A percentile compares a stretch with the other conserved stretches of the same genome.
These are phyloP conservation scores for Coniochaeta sp. DNA, from an alignment of 2,329 filamentous ascomycete species.

Conservation along the genomic window DNA sequence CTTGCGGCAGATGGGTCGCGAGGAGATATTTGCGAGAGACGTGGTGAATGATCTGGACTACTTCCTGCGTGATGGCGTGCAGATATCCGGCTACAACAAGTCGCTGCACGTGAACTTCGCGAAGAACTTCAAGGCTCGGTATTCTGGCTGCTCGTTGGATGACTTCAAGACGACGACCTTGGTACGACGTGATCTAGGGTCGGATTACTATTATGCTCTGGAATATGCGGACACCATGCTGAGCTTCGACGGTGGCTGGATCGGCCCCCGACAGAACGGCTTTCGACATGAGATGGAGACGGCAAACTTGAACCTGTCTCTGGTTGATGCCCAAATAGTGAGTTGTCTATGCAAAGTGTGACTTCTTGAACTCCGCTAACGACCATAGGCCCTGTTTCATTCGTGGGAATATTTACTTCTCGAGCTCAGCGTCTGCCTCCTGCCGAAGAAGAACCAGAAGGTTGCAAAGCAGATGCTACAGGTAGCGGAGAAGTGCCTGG, in stretches of 20 bases:
- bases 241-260: conserved; percentile 71
- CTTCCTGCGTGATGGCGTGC: conserved; percentile 69
- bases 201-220: conserved; percentile 78
- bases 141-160: conserved; percentile 62
- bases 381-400: conserved; percentile 62
- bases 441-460: conserved; percentile 35
- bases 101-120: conserved; percentile 82
- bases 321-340: conserved; percentile 87
- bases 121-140: conserved; percentile 75
- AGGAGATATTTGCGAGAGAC: conserved; percentile 56
- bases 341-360: conserved; percentile 22
- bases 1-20: conserved; percentile 67
- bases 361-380: not conserved
- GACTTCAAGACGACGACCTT: conserved; percentile 74
- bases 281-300: conserved; percentile 76
- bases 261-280: conserved; percentile 58
- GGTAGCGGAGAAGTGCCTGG: conserved; percentile 69
- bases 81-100: conserved; percentile 75
- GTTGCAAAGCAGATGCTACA: conserved; percentile 65
- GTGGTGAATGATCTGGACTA: conserved; percentile 72
- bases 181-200: conserved; percentile 58
- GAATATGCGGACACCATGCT: conserved; percentile 69
- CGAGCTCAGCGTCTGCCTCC: conserved; percentile 65
- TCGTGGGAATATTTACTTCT: conserved; percentile 85
- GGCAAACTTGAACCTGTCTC: conserved; percentile 83